Evolutionary conservation across 257 asterid genomes (phyloP).

Genomic region (Solanum paucissectum): DNA sequence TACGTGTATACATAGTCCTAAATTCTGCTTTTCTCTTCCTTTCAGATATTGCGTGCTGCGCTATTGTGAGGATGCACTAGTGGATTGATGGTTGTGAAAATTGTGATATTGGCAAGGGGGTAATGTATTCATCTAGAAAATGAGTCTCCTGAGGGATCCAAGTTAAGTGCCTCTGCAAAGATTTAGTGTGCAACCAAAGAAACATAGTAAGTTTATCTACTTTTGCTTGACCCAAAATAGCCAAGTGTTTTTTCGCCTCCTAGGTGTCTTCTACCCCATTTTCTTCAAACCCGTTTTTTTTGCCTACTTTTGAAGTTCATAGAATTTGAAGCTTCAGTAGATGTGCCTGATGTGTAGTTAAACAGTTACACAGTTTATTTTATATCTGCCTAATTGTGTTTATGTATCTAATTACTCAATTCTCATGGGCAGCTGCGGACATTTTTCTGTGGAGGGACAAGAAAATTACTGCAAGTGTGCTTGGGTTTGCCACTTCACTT

Average conservation of each 20-base stretch:
- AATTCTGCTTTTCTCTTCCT: background rate
- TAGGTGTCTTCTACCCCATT: background rate
- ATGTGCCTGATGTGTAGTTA: background rate
- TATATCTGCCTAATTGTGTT: background rate
- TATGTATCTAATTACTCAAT: background rate
- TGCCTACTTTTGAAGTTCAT: background rate
- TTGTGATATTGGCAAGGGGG: background rate
- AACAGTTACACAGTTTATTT: background rate
- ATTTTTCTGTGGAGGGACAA: constrained; percentile 84
- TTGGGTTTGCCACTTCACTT: constrained; percentile 68
- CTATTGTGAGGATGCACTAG: background rate
- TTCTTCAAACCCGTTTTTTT: background rate
- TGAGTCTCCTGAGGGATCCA: no score
- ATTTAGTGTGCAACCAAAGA: no score
- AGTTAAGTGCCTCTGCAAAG: no score
- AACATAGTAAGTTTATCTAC: background rate
- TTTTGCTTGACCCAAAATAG: background rate
- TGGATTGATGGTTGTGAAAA: background rate
- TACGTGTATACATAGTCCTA: background rate
- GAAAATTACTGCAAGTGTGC: constrained; percentile 61
- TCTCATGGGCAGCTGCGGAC: constrained; percentile 59
- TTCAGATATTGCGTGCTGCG: background rate
- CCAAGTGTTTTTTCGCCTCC: background rate
- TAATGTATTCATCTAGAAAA: background rate
- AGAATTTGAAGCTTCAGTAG: background rate